A percentile compares a stretch with the other conserved stretches of the same genome.
Conservation (phyloP, 306 rosid species). For the Morella rubra region DNA sequence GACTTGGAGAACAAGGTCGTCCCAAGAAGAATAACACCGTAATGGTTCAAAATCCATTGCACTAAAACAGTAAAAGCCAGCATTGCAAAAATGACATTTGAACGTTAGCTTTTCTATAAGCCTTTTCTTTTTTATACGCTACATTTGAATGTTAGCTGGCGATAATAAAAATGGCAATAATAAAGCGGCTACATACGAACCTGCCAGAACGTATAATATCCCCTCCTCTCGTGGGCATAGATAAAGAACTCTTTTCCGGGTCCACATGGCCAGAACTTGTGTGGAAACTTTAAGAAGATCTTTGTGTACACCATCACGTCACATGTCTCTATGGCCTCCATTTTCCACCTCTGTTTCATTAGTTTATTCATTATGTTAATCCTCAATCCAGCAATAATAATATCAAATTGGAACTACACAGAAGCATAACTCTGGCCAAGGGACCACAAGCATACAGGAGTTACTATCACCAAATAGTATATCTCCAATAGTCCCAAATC, state of each 20-base stretch:
- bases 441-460: slow-evolving; percentile 3
- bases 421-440: background rate
- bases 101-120: slow-evolving; percentile 6
- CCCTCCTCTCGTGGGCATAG: slow-evolving; percentile 94
- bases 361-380: slow-evolving; percentile 26
- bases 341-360: slow-evolving; percentile 81
- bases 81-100: slow-evolving; percentile 4
- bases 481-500: background rate
- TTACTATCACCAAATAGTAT: background rate
- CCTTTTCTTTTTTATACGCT: no score
- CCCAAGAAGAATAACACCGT: background rate
- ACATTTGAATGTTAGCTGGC: slow-evolving; percentile 29
- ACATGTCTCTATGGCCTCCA: slow-evolving; percentile 82
- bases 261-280: slow-evolving; percentile 87
- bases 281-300: slow-evolving; percentile 91
- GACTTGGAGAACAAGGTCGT: background rate
- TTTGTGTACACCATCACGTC: slow-evolving; percentile 93
- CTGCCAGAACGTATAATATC: slow-evolving; percentile 99
- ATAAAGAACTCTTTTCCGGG: slow-evolving; percentile 93
- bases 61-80: background rate
- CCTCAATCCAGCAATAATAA: slow-evolving; percentile 21
- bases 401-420: background rate
- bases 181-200: slow-evolving; percentile 32
- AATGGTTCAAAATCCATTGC: background rate
- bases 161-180: background rate